Base-by-base conservation (phyloP, 129 eudicot species). In the Helichrysum umbraculigerum region DNA sequence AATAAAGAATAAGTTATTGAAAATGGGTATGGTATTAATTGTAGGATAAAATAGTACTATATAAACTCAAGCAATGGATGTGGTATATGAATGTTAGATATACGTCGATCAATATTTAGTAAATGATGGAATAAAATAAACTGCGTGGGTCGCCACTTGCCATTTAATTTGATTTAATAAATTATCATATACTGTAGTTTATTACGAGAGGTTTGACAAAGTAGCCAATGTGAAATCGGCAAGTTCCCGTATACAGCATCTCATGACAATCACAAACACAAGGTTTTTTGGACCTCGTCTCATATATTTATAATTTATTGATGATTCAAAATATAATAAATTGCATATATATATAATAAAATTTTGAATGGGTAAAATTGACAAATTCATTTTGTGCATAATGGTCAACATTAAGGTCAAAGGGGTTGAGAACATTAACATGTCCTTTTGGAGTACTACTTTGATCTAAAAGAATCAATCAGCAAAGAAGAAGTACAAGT, bases 141-240 rank as follows among this genome's bases (percentile, higher is more conserved):
- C 28, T 76, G 39, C 66, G 65, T 33, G 74, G 30, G 68, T 68
- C 54, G 59, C 50, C 68, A 76, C 14, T 32, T 66, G 64, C 66
- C 15, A 44, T 44, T 25, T 25, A 25, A 25, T 25, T 25, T 25
- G 28, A 25, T 25, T 74, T 73, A 57, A 58, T 59, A 77, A 37
- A 37, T 17, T 35, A 69, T 25, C 28, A 25, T 25, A 25, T 1
- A 1, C 1, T 0, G 28, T 25, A 25, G 28, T 25, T 25, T 25
- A 25, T 25, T 25, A 25, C 28, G 39, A 37, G 19, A 54, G 75
- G 20, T 77, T 78, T 78, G 63, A 78, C 72, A 30, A 78, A 41
- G 76, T 78, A 17, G 62, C 12, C 69, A 14, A 39, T 68, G 47
- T 68, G 41, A 57, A 67, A 16, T 68, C 47, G 44, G 57, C 81